Conservation (phyloP, 306 rosid species). For the Rosa rugosa region DNA sequence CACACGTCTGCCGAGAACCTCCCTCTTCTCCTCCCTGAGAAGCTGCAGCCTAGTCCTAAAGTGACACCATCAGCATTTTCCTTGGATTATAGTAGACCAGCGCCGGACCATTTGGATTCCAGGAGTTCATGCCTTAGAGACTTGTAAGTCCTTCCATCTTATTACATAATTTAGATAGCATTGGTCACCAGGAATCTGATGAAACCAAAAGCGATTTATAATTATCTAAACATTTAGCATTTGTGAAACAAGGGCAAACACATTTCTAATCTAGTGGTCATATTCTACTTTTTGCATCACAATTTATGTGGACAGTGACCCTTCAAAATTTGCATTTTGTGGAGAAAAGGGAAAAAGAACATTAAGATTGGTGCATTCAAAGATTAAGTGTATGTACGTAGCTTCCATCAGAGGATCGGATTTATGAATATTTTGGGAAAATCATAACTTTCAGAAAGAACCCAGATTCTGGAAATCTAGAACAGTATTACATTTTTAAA, state of each 20-base stretch:
- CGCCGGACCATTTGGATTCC: constrained; percentile 31
- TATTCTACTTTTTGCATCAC: neutral
- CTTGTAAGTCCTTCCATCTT: constrained; percentile 48
- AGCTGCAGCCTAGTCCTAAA: constrained; percentile 13
- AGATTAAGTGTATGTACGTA: neutral
- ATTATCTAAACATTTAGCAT: neutral
- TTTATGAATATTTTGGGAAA: neutral
- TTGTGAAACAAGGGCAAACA: neutral
- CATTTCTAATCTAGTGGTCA: neutral
- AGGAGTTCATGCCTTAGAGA: constrained; percentile 57
- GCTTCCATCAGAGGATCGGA: neutral
- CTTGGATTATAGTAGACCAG: constrained; percentile 40
- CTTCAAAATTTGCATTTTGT: neutral
- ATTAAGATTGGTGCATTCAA: neutral
- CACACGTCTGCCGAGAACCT: constrained; percentile 53
- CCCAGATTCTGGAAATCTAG: constrained; percentile 1
- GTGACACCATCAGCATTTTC: constrained; percentile 44
- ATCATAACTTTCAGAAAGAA: neutral
- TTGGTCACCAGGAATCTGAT: neutral
- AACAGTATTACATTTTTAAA: neutral
- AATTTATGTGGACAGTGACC: neutral
- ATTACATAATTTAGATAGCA: neutral
- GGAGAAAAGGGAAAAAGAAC: neutral
- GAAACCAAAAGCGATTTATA: neutral
- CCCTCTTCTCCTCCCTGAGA: constrained; percentile 42